phyloP scores from a whole-genome alignment of 495 filamentous ascomycete genomes.

The Xylaria palmicola region DNA sequence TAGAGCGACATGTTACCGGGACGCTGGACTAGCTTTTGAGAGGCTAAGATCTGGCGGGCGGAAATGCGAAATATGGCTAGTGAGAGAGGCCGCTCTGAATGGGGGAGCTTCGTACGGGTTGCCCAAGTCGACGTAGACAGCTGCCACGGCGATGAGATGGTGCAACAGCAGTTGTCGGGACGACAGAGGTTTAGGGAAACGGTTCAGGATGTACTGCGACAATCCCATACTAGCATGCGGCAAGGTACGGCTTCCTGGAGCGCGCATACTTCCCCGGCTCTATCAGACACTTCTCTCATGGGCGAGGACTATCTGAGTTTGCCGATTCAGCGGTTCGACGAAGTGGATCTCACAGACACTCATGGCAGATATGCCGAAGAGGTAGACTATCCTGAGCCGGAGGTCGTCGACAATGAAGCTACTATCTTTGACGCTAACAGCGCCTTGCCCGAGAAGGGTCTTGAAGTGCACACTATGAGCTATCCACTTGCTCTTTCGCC shows the following conservation, averaged over 20 bases:
- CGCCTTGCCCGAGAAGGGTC: conserved; percentile 19
- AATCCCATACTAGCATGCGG: background rate
- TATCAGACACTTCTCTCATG: conserved; percentile 21
- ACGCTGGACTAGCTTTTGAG: background rate
- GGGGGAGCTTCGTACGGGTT: conserved; percentile 19
- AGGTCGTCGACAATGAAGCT: conserved; percentile 1
- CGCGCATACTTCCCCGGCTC: conserved; percentile 19
- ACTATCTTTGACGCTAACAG: conserved; percentile 15
- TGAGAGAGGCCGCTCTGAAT: background rate
- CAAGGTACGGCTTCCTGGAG: background rate
- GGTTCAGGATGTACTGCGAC: conserved; percentile 22
- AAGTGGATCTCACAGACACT: conserved; percentile 14
- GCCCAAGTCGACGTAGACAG: conserved; percentile 19
- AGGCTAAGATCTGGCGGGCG: background rate
- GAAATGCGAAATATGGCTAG: conserved; percentile 1
- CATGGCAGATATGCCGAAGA: conserved; percentile 3
- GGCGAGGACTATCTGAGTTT: conserved; percentile 21
- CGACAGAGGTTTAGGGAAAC: conserved; percentile 17
- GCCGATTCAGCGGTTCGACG: conserved; percentile 21
- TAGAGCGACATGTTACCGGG: background rate
- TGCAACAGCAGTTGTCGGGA: conserved; percentile 11
- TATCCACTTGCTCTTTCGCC: conserved; percentile 10
- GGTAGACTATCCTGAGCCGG: conserved; percentile 18
- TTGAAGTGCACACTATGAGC: conserved; percentile 19
- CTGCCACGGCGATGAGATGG: conserved; percentile 1